Evolutionary conservation across 352 stramenopile genomes (phyloP).

Genomic region (Sclerospora graminicola): DNA sequence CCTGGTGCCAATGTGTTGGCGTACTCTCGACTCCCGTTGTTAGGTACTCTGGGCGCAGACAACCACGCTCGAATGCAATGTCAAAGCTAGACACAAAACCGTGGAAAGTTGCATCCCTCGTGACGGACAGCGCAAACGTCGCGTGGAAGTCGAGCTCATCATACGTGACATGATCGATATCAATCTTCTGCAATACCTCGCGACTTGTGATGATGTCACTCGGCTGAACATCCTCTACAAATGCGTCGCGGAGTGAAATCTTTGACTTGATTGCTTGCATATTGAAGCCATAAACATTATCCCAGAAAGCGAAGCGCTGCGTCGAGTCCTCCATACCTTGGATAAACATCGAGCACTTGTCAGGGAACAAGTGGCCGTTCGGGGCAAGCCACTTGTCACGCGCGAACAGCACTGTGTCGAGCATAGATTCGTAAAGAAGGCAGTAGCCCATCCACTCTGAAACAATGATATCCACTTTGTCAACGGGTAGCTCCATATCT

Average conservation of each 20-base stretch:
- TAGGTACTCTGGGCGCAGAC: constrained; percentile 92
- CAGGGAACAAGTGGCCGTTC: constrained; percentile 93
- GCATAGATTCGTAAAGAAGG: constrained; percentile 96
- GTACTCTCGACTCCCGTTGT: constrained; percentile 84
- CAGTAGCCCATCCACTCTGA: constrained; percentile 99
- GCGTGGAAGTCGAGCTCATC: constrained; percentile 92
- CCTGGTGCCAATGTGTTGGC: constrained; percentile 99
- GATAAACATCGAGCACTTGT: constrained; percentile 95
- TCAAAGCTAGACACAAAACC: constrained; percentile 96
- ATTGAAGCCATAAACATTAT: constrained; percentile 98
- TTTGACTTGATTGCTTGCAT: constrained; percentile 94
- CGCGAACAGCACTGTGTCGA: constrained; percentile 94
- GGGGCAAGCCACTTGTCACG: constrained; percentile 93
- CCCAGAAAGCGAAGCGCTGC: constrained; percentile 87
- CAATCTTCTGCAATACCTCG: constrained; percentile 78
- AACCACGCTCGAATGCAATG: constrained; percentile 90
- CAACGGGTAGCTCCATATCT: constrained; percentile 89
- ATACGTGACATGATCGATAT: constrained; percentile 86
- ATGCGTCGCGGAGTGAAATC: constrained; percentile 91
- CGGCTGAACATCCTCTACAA: constrained; percentile 92
- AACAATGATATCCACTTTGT: constrained; percentile 95
- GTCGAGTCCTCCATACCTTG: constrained; percentile 63
- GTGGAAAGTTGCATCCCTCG: constrained; percentile 88
- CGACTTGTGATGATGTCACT: constrained; percentile 84
- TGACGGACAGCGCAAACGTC: constrained; percentile 82